Percentiles rank a stretch among this genome's conserved stretches.
Conservation (phyloP, 352 stramenopile genomes). For the Globisporangium yorkense region DNA sequence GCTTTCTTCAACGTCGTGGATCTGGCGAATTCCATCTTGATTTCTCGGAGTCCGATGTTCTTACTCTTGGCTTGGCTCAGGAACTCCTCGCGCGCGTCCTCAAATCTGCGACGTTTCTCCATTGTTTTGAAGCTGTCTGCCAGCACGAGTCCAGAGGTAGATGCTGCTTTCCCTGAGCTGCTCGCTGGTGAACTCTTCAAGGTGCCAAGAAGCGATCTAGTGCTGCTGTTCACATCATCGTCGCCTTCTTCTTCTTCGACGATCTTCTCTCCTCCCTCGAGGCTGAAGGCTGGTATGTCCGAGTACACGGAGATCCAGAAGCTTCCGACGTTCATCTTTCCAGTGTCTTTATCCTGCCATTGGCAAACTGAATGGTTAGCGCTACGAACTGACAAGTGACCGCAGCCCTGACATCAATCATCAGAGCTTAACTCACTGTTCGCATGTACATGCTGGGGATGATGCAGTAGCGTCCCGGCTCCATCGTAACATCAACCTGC, state of each 20-base stretch:
- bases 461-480: constrained; percentile 75
- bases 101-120: constrained; percentile 52
- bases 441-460: constrained; percentile 86
- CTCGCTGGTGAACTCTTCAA: constrained; percentile 11
- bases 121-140: constrained; percentile 24
- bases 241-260: constrained; percentile 76
- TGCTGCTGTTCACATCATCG: constrained; percentile 21
- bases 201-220: background rate
- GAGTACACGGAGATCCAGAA: constrained; percentile 85
- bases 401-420: background rate
- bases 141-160: constrained; percentile 17
- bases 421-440: constrained; percentile 34
- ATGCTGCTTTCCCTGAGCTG: constrained; percentile 30
- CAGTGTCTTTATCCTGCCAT: constrained; percentile 63
- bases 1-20: constrained; percentile 32
- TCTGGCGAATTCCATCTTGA: constrained; percentile 68
- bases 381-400: background rate
- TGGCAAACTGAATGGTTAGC: background rate
- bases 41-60: constrained; percentile 56
- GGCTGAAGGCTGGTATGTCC: constrained; percentile 49
- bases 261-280: constrained; percentile 73
- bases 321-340: constrained; percentile 66
- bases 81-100: constrained; percentile 70
- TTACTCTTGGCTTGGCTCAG: constrained; percentile 53
- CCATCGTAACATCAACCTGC: constrained; percentile 63